Evolutionary conservation across 306 rosid species (phyloP).

Genomic region (Ammopiptanthus mongolicus): DNA sequence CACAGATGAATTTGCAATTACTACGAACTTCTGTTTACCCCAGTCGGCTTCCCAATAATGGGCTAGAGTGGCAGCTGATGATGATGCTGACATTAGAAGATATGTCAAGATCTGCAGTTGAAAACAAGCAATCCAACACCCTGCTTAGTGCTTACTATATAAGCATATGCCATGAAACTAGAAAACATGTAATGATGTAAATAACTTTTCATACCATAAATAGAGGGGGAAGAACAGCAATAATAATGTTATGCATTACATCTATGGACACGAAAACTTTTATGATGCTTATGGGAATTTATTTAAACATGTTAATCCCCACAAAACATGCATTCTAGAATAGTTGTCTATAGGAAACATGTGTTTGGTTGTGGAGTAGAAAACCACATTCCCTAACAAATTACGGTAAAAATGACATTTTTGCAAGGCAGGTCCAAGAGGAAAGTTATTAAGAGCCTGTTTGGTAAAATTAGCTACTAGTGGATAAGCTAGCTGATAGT

Average conservation of each 20-base stretch:
- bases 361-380: no score
- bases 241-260: not conserved
- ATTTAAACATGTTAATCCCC: no score
- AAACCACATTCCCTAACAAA: no score
- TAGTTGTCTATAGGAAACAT: no score
- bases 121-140: not conserved
- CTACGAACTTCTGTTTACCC: constrained; percentile 40
- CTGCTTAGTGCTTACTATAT: no score
- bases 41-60: constrained; percentile 27
- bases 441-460: no score
- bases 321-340: no score
- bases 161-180: not conserved
- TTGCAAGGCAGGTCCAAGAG: no score
- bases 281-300: not conserved
- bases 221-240: not conserved
- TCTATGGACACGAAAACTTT: not conserved
- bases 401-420: no score
- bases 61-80: constrained; percentile 64
- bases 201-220: not conserved
- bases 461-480: no score
- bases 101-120: constrained; percentile 53
- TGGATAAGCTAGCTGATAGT: no score
- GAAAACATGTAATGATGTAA: not conserved
- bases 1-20: constrained; percentile 54
- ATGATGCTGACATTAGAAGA: constrained; percentile 68